These are phyloP conservation scores for Coemansia sp. DNA, from an alignment of 192 early-diverging fungal genomes.

Conservation along the genomic window DNA sequence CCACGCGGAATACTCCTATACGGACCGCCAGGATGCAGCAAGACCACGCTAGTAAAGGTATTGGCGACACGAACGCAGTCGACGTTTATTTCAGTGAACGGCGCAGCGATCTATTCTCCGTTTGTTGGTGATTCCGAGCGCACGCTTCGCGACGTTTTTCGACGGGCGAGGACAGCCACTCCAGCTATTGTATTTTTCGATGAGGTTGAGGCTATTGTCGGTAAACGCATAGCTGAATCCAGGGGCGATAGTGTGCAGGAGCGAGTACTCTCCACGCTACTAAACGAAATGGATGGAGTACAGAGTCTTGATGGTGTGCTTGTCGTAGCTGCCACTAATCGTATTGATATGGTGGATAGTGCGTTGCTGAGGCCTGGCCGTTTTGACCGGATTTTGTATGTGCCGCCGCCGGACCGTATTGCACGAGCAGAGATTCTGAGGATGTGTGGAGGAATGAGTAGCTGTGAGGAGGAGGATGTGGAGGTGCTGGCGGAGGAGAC, in stretches of 20 bases:
- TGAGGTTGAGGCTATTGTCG: slow-evolving; percentile 96
- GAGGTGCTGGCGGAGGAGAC: slow-evolving; percentile 63
- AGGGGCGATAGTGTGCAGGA: slow-evolving; percentile 56
- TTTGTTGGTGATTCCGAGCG: slow-evolving; percentile 42
- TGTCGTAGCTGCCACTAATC: slow-evolving; percentile 99
- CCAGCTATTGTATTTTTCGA: slow-evolving; percentile 98
- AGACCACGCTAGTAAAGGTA: slow-evolving; percentile 91
- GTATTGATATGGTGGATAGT: slow-evolving; percentile 95
- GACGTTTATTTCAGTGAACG: slow-evolving; percentile 69
- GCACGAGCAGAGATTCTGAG: slow-evolving; percentile 72
- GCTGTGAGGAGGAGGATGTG: slow-evolving; percentile 62
- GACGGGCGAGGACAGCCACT: slow-evolving; percentile 71
- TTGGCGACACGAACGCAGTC: slow-evolving; percentile 82
- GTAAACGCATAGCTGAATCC: slow-evolving; percentile 64
- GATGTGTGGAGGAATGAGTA: slow-evolving; percentile 64
- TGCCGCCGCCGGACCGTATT: slow-evolving; percentile 73
- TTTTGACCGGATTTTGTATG: slow-evolving; percentile 95
- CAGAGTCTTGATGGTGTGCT: slow-evolving; percentile 92
- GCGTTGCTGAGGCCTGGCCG: slow-evolving; percentile 94
- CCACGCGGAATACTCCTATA: slow-evolving; percentile 92
- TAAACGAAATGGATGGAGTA: slow-evolving; percentile 89
- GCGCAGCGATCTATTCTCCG: slow-evolving; percentile 38
- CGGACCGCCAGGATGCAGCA: slow-evolving; percentile 98
- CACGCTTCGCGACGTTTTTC: slow-evolving; percentile 73
- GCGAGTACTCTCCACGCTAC: slow-evolving; percentile 33